These are phyloP conservation scores for Apium graveolens DNA, from an alignment of 129 eudicot species.

Conservation along the genomic window DNA sequence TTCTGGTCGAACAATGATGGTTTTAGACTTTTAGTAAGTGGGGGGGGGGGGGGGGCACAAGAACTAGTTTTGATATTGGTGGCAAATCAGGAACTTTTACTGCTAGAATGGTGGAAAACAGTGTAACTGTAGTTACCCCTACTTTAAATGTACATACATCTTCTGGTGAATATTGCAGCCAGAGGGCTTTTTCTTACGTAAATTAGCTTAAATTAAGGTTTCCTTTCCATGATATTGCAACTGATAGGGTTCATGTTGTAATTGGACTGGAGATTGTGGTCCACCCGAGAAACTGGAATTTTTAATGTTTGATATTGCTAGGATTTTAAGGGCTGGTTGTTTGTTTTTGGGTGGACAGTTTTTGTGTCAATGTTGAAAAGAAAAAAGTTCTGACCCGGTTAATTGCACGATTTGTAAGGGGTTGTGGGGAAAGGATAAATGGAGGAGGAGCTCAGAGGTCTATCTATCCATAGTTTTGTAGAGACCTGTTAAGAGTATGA, in stretches of 20 bases:
- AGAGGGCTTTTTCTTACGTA: conserved; percentile 77
- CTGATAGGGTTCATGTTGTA: conserved; percentile 73
- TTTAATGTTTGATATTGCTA: conserved; percentile 85
- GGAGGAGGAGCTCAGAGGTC: conserved; percentile 75
- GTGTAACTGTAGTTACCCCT: conserved; percentile 69
- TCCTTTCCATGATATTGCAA: conserved; percentile 65
- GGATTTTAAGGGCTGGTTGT: conserved; percentile 79
- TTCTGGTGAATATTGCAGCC: conserved; percentile 73
- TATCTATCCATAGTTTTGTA: conserved; percentile 89
- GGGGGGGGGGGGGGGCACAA: conserved; percentile 75
- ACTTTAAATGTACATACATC: conserved; percentile 75
- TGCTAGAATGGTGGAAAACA: conserved; percentile 85
- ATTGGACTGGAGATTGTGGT: conserved; percentile 75
- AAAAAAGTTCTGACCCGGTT: conserved; percentile 57
- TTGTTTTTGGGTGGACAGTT: conserved; percentile 90
- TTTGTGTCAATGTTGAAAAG: conserved; percentile 87
- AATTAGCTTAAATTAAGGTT: conserved; percentile 82
- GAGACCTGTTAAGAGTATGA: conserved; percentile 79
- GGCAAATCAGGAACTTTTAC: conserved; percentile 97
- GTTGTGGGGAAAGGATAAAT: conserved; percentile 73
- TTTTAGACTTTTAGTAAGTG: no score
- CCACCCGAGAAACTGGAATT: conserved; percentile 67
- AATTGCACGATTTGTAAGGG: conserved; percentile 91
- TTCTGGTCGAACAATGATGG: neutral
- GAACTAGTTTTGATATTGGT: conserved; percentile 80